Conservation (phyloP, 2,329 filamentous ascomycete genomes). For the Epichloe baconii region DNA sequence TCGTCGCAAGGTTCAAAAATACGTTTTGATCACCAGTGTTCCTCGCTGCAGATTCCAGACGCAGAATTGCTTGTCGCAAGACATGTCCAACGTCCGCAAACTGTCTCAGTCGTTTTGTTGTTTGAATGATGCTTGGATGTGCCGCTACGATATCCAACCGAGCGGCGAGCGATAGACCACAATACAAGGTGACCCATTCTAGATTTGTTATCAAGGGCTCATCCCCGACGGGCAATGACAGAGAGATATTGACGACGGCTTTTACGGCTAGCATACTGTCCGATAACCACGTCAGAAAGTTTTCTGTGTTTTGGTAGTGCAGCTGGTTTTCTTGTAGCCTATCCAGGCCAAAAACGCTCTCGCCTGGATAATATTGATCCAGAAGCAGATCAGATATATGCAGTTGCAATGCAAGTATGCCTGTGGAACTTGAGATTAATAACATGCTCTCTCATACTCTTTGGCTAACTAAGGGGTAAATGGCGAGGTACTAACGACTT, state of each 20-base stretch:
- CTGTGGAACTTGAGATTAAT: conserved; percentile 6
- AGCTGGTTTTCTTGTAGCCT: conserved; percentile 10
- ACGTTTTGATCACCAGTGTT: conserved; percentile 10
- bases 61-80: conserved; percentile 16
- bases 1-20: conserved; percentile 13
- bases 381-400: conserved; percentile 18
- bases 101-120: conserved; percentile 15
- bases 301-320: conserved; percentile 6
- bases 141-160: conserved; percentile 18
- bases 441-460: not conserved
- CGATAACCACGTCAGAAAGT: conserved; percentile 16
- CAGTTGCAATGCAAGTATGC: conserved; percentile 15
- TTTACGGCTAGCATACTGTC: conserved; percentile 19
- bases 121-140: conserved; percentile 12
- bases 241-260: conserved; percentile 15
- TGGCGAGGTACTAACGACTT: conserved; percentile 11
- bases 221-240: conserved; percentile 15
- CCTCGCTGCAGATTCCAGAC: conserved; percentile 14
- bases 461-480: no score
- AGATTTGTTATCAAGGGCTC: conserved; percentile 17
- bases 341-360: conserved; percentile 14
- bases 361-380: conserved; percentile 16
- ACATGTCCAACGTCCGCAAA: conserved; percentile 18
- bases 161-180: conserved; percentile 15
- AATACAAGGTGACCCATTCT: conserved; percentile 20